Base-by-base conservation (phyloP, 805 yeast species). In the Wickerhamomyces kurtzmanii region DNA sequence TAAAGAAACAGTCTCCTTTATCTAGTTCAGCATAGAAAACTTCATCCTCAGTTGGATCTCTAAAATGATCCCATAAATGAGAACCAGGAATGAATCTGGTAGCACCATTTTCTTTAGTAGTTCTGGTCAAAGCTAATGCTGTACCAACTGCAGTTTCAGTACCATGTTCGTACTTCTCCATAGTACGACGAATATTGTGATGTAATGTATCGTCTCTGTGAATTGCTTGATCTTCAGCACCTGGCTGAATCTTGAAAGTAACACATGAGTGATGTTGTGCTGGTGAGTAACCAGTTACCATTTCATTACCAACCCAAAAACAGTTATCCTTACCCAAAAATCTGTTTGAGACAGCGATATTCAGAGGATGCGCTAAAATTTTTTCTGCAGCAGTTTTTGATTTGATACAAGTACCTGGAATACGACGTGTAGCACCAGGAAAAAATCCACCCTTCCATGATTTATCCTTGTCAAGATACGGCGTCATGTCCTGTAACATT, bases 21-120 rank as follows among this genome's bases (percentile, higher is more conserved):
- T 49, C 47, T 31, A 47, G 31, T 32, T 49, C 52, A 12, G 42
- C 39, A 19, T 48, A 42, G 8, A 37, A 28, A 22, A 34, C 41
- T 29, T 34, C 39, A 3, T 27, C 26, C 12, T 37, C 34, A 17
- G 37, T 31, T 15, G 44, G 48, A 19, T 34, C 29, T 21, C 43
- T 34, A 15, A 31, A 31, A 23, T 31, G 40, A 30, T 46, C 51
- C 51, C 51, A 47, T 23, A 40, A 33, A 31, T 50, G 56, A 12
- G 54, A 49, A 8, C 53, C 54, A 4, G 49, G 43, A 24, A 50
- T 41, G 21, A 45, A 45, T 23, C 51, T 31, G 7, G 53, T 47
- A n/a, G 51, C 50, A 4, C 50, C 53, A 31, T 46, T 47, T 14
- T 22, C 37, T 24, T 23, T n/a, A 4, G 30, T 28, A 12, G 43